These are phyloP conservation scores for Rubia yunnanensis DNA, from an alignment of 257 asterid genomes.

Conservation along the genomic window DNA sequence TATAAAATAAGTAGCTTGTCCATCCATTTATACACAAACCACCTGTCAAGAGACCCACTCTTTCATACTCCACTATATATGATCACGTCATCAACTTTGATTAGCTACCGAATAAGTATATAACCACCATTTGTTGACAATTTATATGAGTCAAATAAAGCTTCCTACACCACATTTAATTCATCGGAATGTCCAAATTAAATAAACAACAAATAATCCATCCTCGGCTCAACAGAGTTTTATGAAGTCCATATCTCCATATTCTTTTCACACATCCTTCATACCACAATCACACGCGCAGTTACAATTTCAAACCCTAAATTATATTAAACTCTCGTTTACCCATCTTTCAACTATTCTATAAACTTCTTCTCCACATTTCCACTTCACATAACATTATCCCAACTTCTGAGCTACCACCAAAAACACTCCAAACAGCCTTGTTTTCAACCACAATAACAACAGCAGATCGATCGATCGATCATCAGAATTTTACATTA, in stretches of 20 bases:
- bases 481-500: background rate
- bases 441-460: background rate
- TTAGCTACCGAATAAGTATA: background rate
- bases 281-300: background rate
- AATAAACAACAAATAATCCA: background rate
- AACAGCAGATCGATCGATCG: background rate
- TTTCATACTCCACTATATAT: no score
- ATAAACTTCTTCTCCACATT: background rate
- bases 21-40: no score
- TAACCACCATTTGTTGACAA: background rate
- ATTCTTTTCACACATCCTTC: background rate
- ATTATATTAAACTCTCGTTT: background rate
- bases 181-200: background rate
- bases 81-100: background rate
- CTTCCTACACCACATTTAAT: background rate
- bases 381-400: background rate
- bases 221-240: background rate
- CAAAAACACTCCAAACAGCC: background rate
- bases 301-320: constrained; percentile 1
- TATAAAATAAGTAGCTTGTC: no score
- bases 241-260: background rate
- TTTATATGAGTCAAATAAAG: background rate
- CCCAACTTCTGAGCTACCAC: background rate
- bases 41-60: no score
- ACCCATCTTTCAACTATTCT: background rate